phyloP scores from a whole-genome alignment of 176 grass and related monocot species.

The Oryza meyeriana region DNA sequence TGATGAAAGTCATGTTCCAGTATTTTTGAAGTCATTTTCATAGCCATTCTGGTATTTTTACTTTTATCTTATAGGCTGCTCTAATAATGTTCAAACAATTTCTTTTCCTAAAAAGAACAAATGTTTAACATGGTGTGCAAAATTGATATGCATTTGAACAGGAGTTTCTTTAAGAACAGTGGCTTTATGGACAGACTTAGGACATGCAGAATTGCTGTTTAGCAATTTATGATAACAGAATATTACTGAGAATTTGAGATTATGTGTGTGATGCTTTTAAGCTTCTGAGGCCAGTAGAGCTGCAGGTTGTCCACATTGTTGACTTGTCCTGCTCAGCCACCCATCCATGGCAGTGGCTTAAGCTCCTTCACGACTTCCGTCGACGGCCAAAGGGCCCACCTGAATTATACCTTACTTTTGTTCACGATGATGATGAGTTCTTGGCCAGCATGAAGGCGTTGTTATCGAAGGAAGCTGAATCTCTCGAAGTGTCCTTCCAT shows the following conservation, averaged over 20 bases:
- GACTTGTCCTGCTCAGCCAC: constrained; percentile 47
- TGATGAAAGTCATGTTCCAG: too few relatives aligned
- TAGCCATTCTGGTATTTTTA: background rate
- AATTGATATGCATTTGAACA: background rate
- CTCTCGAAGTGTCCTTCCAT: constrained; percentile 31
- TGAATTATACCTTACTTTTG: constrained; percentile 36
- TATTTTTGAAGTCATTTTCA: background rate
- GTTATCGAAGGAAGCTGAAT: constrained; percentile 35
- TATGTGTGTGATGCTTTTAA: background rate
- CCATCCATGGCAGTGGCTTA: constrained; percentile 47
- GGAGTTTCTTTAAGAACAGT: background rate
- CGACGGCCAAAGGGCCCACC: constrained; percentile 27
- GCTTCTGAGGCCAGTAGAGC: background rate
- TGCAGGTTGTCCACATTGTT: constrained; percentile 47
- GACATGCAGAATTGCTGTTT: background rate
- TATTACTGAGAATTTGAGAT: background rate
- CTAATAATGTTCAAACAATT: background rate
- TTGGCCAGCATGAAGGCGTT: constrained; percentile 19
- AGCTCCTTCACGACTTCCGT: constrained; percentile 39
- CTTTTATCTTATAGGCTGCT: background rate
- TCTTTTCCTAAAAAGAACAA: background rate
- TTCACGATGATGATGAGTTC: constrained; percentile 34
- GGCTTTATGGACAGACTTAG: background rate
- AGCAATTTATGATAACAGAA: background rate
- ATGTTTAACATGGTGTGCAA: background rate